A percentile compares a stretch with the other conserved stretches of the same genome.
Evolutionary conservation across 1,139 yeast genomes (phyloP).

Genomic region (Debaryomyces coudertii): DNA sequence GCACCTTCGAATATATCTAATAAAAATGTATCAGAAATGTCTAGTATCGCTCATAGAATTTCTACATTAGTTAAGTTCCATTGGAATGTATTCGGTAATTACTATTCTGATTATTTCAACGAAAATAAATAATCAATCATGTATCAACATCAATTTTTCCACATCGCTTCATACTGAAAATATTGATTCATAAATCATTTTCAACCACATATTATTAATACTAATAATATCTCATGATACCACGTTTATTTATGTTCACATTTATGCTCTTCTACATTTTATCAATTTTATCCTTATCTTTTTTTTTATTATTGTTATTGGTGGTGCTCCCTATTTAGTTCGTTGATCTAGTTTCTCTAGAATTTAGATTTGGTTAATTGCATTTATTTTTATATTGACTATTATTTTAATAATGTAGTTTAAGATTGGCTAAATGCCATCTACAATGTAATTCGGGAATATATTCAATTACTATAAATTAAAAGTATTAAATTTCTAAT

Average conservation of each 20-base stretch:
- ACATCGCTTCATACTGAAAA: not conserved
- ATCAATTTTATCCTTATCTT: slow-evolving; percentile 8
- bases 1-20: slow-evolving; percentile 11
- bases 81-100: slow-evolving; percentile 70
- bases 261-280: slow-evolving; percentile 7
- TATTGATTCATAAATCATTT: not conserved
- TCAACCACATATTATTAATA: not conserved
- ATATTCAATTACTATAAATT: not conserved
- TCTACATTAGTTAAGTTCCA: slow-evolving; percentile 67
- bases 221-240: slow-evolving; percentile 8
- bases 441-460: too few relatives aligned
- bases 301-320: slow-evolving; percentile 3
- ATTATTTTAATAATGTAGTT: not conserved
- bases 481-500: slow-evolving; percentile 10
- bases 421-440: too few relatives aligned
- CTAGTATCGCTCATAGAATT: slow-evolving; percentile 54
- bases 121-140: slow-evolving; percentile 10
- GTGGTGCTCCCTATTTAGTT: slow-evolving; percentile 10
- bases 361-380: slow-evolving; percentile 7
- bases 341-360: slow-evolving; percentile 8
- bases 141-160: not conserved
- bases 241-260: slow-evolving; percentile 9
- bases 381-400: slow-evolving; percentile 1
- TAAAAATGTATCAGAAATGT: slow-evolving; percentile 43
- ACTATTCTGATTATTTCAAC: slow-evolving; percentile 39